Conservation (phyloP, 116 monocot species). For the Papilionanthe hybrid region DNA sequence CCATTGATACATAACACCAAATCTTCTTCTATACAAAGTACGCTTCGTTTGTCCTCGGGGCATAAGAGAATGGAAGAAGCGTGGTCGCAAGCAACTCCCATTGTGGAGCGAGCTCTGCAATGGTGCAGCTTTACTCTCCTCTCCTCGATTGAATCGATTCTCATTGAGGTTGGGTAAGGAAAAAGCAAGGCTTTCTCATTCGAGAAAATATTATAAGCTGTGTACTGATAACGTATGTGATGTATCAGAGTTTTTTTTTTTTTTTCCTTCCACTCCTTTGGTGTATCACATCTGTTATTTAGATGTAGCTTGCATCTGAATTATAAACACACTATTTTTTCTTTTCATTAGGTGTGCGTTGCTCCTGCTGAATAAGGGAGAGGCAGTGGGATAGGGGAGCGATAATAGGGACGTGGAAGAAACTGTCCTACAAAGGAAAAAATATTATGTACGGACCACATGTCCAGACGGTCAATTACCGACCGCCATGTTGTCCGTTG, state of each 20-base stretch:
- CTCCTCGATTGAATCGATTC: not conserved
- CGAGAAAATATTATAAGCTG: too few relatives aligned
- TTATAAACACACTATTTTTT: too few relatives aligned
- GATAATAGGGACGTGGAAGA: not conserved
- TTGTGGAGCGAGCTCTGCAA: not conserved
- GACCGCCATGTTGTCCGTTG: too few relatives aligned
- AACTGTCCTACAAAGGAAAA: not conserved
- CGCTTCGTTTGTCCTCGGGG: conserved; percentile 20
- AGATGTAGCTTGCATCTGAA: too few relatives aligned
- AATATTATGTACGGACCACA: too few relatives aligned
- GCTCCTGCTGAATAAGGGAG: not conserved
- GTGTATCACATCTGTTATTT: too few relatives aligned
- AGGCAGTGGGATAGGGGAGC: not conserved
- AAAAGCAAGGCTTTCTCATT: not conserved
- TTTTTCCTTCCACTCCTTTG: too few relatives aligned
- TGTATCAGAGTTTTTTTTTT: too few relatives aligned
- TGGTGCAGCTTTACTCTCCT: not conserved
- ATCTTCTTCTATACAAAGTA: conserved; percentile 16
- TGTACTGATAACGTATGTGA: too few relatives aligned
- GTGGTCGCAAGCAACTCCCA: conserved; percentile 36
- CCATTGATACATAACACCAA: not conserved
- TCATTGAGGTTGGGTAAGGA: not conserved
- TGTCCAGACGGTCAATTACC: too few relatives aligned
- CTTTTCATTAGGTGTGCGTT: not conserved
- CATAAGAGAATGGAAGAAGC: conserved; percentile 28